Base-by-base conservation (phyloP, 2,329 filamentous ascomycete species). In the Fusarium piperis region DNA sequence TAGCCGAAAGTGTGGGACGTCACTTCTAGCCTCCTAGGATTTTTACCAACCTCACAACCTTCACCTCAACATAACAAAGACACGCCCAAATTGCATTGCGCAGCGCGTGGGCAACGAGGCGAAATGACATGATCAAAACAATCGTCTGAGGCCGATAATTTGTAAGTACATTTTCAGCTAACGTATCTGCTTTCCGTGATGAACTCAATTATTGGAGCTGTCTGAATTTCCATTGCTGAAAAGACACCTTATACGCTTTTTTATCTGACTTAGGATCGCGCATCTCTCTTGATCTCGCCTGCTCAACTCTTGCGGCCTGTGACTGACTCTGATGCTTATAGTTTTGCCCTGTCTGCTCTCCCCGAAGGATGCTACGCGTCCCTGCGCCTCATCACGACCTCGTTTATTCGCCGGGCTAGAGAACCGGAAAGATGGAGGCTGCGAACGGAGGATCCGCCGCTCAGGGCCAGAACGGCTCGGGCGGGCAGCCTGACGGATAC, bases 171-270 rank as follows among this genome's bases (percentile, higher is more conserved):
- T 18, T 23, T 38, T 38, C 56, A n/a, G 55, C 39, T 55, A 23
- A 18, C 12, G 13, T 57, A 53, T 38, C 33, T 23, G n/a, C 32
- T 67, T 77, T 79, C 69, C 61, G 71, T 87, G 85, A 87, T 86
- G 85, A 83, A 75, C 74, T 77, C 72, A 78, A 79, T 84, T 92
- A 93, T 93, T 93, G 91, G 91, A 93, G 91, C 91, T 93, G 91
- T 93, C 91, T 90, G 83, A 87, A 82, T 88, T 85, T 80, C 80
- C 79, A 83, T 73, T 91, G 90, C 85, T 87, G 91, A 93, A 84
- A 86, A 84, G 79, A 79, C 78, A 81, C 82, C 80, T 85, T 79
- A 87, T 90, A 91, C 89, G 88, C 87, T 84, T 87, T 80, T 79
- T 78, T 78, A 76, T 79, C 83, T 85, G 80, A 80, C 74, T 59